Evolutionary conservation across 306 rosid genomes (phyloP), one percentile per base, ranked within the genome.

Genomic region (Malus sylvestris): DNA sequence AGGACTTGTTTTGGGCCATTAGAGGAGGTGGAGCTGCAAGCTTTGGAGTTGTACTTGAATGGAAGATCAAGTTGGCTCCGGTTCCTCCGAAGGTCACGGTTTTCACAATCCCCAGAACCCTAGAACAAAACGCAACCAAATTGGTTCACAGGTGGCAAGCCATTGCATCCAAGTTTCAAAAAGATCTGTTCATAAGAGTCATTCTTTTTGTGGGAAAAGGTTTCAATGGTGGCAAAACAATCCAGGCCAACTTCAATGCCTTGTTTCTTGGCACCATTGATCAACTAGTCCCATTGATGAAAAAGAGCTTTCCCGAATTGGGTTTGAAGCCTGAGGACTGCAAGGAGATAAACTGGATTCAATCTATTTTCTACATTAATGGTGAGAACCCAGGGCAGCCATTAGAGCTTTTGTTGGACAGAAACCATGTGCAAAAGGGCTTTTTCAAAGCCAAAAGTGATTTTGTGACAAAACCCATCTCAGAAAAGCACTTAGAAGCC

Each of bases 1-100:
- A 86, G 61, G 81, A 87, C 12, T 58, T 86, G 1, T 87, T 89
- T 73, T 90, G 91, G 94, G 89, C 87, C 19, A 86, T 90, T 7
- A 73, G 86, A 61, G 91, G 88, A 15, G 94, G 91, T 0, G 90
- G 90, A 33, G 91, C 86, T 0, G 81, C 83, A 65, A 90, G 87
- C 69, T 86, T 86, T 53, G 94, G 90, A 42, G 81, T 86, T 1
- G 73, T 87, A 0, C 63, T 82, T 9, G 70, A 80, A 57, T 85
- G 91, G 87, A 83, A 85, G 65, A 35, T 87, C 3, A 73, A 77
- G 59, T 74, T 87, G 35, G 85, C 84, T 23, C 62, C 8, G 0
- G 75, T 89, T 20, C 91, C 89, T 0, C 53, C 75, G 5, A 74
- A 3, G 9, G 84, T 85, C 10, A 83, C 88, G 10, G 42, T 70